Conservation (phyloP, 345 rosid species). For the Tarenaya hassleriana region DNA sequence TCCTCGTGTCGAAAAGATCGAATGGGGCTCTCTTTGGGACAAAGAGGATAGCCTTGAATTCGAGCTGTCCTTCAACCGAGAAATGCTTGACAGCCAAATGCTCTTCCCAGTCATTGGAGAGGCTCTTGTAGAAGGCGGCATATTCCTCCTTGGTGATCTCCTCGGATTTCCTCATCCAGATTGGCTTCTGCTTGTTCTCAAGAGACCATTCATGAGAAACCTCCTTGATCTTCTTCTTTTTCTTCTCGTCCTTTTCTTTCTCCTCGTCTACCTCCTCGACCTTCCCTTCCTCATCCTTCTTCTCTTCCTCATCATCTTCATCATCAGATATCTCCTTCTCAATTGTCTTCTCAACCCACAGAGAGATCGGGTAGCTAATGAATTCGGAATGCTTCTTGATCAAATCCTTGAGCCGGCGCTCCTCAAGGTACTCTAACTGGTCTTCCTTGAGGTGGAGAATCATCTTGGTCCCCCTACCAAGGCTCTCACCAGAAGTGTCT, state of each 20-base stretch:
- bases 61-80: constrained; percentile 89
- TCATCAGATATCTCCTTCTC: constrained; percentile 90
- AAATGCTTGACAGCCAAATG: constrained; percentile 85
- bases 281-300: constrained; percentile 74
- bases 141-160: constrained; percentile 87
- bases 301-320: constrained; percentile 81
- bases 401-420: constrained; percentile 76
- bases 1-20: constrained; percentile 83
- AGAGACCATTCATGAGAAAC: constrained; percentile 82
- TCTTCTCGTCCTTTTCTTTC: constrained; percentile 64
- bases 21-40: constrained; percentile 92
- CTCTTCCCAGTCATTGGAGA: constrained; percentile 94
- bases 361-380: constrained; percentile 79
- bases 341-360: constrained; percentile 81
- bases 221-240: constrained; percentile 89
- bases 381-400: constrained; percentile 90
- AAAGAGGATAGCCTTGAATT: constrained; percentile 84
- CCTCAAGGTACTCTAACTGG: constrained; percentile 86
- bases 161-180: constrained; percentile 96
- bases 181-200: constrained; percentile 89
- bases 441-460: constrained; percentile 71
- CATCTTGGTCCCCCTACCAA: constrained; percentile 84
- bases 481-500: constrained; percentile 59
- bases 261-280: constrained; percentile 84
- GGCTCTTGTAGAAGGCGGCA: constrained; percentile 88